A percentile compares a stretch with the other conserved stretches of the same genome.
Evolutionary conservation across 1,284 basidiomycete species (phyloP).

Genomic region (Psilocybe mexicana): DNA sequence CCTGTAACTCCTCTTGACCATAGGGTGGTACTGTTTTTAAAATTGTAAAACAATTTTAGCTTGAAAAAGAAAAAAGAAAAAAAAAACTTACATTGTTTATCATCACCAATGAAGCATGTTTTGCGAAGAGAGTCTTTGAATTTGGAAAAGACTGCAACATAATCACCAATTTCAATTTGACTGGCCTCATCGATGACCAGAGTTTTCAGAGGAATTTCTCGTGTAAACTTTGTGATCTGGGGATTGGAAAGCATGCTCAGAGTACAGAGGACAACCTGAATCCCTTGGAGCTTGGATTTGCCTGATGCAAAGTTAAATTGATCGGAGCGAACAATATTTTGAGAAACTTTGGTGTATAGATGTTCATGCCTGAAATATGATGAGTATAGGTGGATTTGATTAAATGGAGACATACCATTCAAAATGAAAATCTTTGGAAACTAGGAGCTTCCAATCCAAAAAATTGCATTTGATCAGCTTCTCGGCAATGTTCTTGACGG

Average conservation of each 20-base stretch:
- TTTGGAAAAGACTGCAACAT: slow-evolving; percentile 47
- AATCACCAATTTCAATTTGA: slow-evolving; percentile 64
- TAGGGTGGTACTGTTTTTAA: slow-evolving; percentile 50
- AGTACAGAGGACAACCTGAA: slow-evolving; percentile 67
- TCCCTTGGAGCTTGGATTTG: slow-evolving; percentile 34
- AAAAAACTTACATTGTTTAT: slow-evolving; percentile 63
- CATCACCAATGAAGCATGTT: slow-evolving; percentile 73
- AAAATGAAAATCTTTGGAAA: slow-evolving; percentile 57
- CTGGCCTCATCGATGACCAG: slow-evolving; percentile 69
- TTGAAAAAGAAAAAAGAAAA: slow-evolving; percentile 2
- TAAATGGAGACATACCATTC: slow-evolving; percentile 52
- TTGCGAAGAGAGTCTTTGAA: slow-evolving; percentile 51
- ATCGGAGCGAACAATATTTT: slow-evolving; percentile 52
- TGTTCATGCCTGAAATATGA: slow-evolving; percentile 18
- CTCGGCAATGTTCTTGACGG: slow-evolving; percentile 72
- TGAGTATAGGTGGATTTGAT: slow-evolving; percentile 17
- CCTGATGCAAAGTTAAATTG: slow-evolving; percentile 33
- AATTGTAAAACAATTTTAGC: not conserved
- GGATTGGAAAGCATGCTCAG: slow-evolving; percentile 66
- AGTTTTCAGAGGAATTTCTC: slow-evolving; percentile 44
- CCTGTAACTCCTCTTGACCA: slow-evolving; percentile 53
- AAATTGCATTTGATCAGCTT: slow-evolving; percentile 50
- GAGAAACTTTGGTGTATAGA: slow-evolving; percentile 13
- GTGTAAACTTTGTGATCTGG: slow-evolving; percentile 37
- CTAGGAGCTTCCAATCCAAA: slow-evolving; percentile 52